phyloP scores from a whole-genome alignment of 495 filamentous ascomycete species.

The Extremus antarcticus region DNA sequence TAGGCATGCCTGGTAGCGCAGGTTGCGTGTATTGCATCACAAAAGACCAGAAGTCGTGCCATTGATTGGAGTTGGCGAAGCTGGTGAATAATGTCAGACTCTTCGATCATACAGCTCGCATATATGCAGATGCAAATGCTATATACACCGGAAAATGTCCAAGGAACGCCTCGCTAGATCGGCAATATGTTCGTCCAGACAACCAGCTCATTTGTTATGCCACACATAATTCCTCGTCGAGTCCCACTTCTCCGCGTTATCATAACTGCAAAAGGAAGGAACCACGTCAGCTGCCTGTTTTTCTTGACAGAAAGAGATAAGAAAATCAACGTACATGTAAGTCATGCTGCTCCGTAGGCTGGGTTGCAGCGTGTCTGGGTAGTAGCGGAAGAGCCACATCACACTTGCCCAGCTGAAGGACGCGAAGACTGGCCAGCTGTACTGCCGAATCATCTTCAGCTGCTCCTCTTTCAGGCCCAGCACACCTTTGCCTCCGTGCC shows the following conservation, averaged over 20 bases:
- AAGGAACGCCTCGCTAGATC: slow-evolving; percentile 12
- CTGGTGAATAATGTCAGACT: slow-evolving; percentile 1
- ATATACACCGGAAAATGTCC: background rate
- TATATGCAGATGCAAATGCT: background rate
- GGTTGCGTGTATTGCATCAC: slow-evolving; percentile 12
- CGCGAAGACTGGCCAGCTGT: slow-evolving; percentile 88
- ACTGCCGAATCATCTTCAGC: slow-evolving; percentile 42
- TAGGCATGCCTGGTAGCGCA: slow-evolving; percentile 16
- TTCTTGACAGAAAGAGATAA: slow-evolving; percentile 8
- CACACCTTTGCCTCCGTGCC: slow-evolving; percentile 28
- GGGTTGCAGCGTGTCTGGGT: slow-evolving; percentile 77
- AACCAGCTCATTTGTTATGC: slow-evolving; percentile 75
- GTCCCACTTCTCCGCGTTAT: slow-evolving; percentile 74
- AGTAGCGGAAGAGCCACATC: slow-evolving; percentile 91
- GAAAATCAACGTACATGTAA: slow-evolving; percentile 65
- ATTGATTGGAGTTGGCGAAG: slow-evolving; percentile 17
- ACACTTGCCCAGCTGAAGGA: slow-evolving; percentile 78
- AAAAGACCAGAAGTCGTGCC: slow-evolving; percentile 9
- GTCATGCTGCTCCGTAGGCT: slow-evolving; percentile 94
- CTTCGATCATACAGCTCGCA: too few relatives aligned
- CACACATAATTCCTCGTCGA: slow-evolving; percentile 64
- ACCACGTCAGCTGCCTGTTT: slow-evolving; percentile 13
- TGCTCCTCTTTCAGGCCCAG: slow-evolving; percentile 15
- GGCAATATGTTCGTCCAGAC: background rate
- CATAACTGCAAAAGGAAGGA: slow-evolving; percentile 37